phyloP scores from a whole-genome alignment of 1,284 basidiomycete species.

The Schizopora paradoxa region DNA sequence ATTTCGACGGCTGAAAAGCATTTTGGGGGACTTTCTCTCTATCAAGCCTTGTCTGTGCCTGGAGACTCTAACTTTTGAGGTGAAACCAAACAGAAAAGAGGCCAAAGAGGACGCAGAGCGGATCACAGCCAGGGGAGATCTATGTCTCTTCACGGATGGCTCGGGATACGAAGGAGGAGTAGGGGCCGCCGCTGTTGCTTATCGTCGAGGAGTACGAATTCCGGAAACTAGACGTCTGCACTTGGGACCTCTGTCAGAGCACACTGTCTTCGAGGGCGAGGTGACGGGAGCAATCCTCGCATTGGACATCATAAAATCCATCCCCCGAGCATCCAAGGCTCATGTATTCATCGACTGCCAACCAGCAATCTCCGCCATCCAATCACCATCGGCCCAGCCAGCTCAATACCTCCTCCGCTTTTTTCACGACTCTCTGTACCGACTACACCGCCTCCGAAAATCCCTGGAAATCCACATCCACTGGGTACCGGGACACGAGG shows the following conservation, averaged over 20 bases:
- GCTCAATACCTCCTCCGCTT: constrained; percentile 21
- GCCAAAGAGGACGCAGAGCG: no score
- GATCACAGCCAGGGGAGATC: no score
- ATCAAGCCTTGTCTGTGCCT: no score
- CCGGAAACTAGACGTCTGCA: constrained; percentile 9
- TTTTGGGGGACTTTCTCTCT: no score
- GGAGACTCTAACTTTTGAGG: no score
- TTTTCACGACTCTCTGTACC: constrained; percentile 2
- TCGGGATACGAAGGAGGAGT: constrained; percentile 25
- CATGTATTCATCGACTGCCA: constrained; percentile 21
- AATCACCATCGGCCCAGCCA: constrained; percentile 10
- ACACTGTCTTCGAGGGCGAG: constrained; percentile 28
- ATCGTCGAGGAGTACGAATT: no score
- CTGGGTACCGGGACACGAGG: constrained; percentile 26
- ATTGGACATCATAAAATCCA: constrained; percentile 15
- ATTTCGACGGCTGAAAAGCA: no score
- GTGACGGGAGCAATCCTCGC: constrained; percentile 22
- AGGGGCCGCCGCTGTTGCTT: constrained; percentile 29
- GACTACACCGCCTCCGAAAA: not conserved
- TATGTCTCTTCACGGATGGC: constrained; percentile 29
- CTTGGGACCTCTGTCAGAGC: constrained; percentile 20
- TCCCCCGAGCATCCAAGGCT: not conserved
- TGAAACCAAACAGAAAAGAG: no score
- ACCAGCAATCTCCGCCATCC: constrained; percentile 18
- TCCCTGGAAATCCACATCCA: constrained; percentile 9